A percentile compares a stretch with the other conserved stretches of the same genome.
Conservation (phyloP, 345 rosid genomes). For the Corchorus olitorius region DNA sequence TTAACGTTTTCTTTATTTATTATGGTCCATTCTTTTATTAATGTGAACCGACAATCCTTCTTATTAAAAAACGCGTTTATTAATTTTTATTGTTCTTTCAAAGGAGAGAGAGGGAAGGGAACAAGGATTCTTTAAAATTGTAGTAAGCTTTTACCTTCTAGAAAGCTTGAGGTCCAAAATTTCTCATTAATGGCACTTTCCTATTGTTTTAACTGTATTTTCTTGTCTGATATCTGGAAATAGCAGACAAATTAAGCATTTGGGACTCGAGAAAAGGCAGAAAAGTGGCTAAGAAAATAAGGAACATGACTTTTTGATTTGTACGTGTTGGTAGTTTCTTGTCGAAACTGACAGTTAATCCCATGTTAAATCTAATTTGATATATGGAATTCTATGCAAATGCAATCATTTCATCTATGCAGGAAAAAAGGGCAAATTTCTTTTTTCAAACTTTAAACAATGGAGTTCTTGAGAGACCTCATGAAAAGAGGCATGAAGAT, state of each 20-base stretch:
- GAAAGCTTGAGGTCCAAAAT: constrained; percentile 10
- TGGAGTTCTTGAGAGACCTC: background rate
- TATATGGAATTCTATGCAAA: background rate
- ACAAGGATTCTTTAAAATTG: background rate
- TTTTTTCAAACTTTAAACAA: background rate
- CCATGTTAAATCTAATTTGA: constrained; percentile 1
- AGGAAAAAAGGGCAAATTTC: background rate
- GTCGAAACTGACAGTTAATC: constrained; percentile 30
- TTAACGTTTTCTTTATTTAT: background rate
- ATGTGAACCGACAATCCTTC: constrained; percentile 29
- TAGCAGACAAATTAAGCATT: constrained; percentile 12
- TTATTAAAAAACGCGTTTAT: constrained; percentile 8
- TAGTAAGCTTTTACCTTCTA: constrained; percentile 24
- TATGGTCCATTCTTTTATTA: constrained; percentile 13
- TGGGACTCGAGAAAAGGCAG: background rate
- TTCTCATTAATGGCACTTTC: background rate
- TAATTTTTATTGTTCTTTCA: background rate
- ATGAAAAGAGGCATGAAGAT: background rate
- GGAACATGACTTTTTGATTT: constrained; percentile 13
- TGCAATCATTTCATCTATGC: background rate
- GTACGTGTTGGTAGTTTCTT: constrained; percentile 26
- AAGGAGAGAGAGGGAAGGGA: background rate
- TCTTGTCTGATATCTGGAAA: background rate
- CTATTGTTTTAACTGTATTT: background rate
- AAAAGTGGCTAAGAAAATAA: background rate